phyloP scores from a whole-genome alignment of 192 early-diverging fungal species.

The Backusella morwellensis region DNA sequence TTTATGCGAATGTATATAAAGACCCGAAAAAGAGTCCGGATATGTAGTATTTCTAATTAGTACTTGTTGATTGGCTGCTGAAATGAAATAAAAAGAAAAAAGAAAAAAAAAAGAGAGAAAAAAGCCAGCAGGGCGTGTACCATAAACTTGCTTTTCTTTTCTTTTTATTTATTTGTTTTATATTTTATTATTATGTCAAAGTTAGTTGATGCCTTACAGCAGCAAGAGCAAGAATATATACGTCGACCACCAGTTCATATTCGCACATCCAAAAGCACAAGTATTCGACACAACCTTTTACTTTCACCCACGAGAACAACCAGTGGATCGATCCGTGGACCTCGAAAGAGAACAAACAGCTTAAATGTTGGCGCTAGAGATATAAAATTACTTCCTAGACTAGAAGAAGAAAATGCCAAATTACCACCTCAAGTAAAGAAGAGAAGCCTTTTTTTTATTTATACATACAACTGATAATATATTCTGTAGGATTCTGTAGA shows the following conservation, averaged over 20 bases:
- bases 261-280: conserved; percentile 4
- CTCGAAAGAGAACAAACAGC: conserved; percentile 12
- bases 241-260: conserved; percentile 6
- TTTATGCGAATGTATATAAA: no score
- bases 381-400: conserved; percentile 33
- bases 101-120: no score
- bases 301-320: conserved; percentile 8
- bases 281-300: conserved; percentile 8
- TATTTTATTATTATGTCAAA: conserved; percentile 3
- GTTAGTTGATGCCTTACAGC: background rate
- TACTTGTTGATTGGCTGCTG: background rate
- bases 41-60: no score
- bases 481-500: conserved; percentile 47
- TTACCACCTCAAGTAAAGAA: conserved; percentile 50
- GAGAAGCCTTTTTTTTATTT: background rate
- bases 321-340: background rate
- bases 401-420: conserved; percentile 58
- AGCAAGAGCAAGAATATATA: conserved; percentile 3
- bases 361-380: background rate
- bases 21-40: no score
- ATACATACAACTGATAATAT: background rate
- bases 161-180: background rate
- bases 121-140: no score
- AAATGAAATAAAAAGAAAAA: background rate
- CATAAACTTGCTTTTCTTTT: background rate